Percentiles rank a stretch among this genome's conserved stretches.
Conservation (phyloP, 2,329 filamentous ascomycete species). For the Rosellinia necatrix region DNA sequence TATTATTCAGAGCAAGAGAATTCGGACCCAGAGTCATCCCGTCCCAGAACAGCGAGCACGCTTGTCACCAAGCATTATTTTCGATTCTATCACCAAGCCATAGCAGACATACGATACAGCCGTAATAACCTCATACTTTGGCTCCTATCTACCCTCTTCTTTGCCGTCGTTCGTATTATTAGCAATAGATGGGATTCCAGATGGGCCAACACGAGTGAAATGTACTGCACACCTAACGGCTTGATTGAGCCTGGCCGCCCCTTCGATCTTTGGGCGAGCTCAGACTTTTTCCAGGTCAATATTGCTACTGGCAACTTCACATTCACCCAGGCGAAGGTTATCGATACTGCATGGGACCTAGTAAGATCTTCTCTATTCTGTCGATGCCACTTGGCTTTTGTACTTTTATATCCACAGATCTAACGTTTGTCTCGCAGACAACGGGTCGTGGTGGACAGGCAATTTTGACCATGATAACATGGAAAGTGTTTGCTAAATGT, state of each 20-base stretch:
- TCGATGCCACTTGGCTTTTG: not conserved
- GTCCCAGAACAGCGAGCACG: not conserved
- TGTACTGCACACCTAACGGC: not conserved
- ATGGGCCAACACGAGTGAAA: too few relatives aligned
- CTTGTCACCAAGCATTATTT: not conserved
- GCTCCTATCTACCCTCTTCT: not conserved
- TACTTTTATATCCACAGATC: not conserved
- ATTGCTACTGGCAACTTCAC: constrained; percentile 1
- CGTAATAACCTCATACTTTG: not conserved
- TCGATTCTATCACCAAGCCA: not conserved
- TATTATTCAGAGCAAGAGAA: not conserved
- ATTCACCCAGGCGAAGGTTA: constrained; percentile 6
- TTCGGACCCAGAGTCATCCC: not conserved
- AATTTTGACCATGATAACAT: constrained; percentile 34
- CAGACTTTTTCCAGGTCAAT: constrained; percentile 7
- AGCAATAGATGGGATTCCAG: not conserved
- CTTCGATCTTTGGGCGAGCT: not conserved
- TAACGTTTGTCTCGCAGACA: constrained; percentile 25
- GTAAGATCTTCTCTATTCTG: not conserved
- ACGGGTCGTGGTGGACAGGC: constrained; percentile 39
- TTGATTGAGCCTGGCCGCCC: not conserved
- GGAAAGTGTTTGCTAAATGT: constrained; percentile 37
- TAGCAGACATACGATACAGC: constrained; percentile 4
- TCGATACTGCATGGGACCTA: constrained; percentile 3
- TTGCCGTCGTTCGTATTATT: not conserved